Evolutionary conservation across 148 eudicot genomes (phyloP), one percentile per base, ranked within the genome.

Genomic region (Diospyros lotus): DNA sequence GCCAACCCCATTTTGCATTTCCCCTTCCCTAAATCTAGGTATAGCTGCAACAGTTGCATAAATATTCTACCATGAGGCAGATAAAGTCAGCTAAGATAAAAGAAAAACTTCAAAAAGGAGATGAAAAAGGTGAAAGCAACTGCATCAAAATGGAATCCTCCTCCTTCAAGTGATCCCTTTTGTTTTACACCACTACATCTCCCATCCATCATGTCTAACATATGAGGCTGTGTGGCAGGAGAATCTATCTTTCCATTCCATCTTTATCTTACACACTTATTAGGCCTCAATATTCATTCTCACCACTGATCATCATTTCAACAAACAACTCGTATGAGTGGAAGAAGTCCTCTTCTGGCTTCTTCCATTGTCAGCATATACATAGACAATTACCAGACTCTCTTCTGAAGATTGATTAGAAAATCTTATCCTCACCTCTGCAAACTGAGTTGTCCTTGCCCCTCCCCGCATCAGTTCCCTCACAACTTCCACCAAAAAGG

Each of bases 361-460:
- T 15, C 15, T 40, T 41, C 1, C 46, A 64, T 64, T 66, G 52
- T 56, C 18, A 53, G 0, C 66, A 44, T 45, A 69, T 76, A 51
- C 56, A 74, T 58, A 40, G 67, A 60, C 67, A 50, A 56, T 2
- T 55, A 28, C 66, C 68, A 58, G 51, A 76, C 66, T 38, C 50
- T 43, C 46, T 42, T 0, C 1, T 54, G 66, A 42, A 12, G 13
- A 4, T 67, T 4, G 54, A 59, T 14, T 76, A 69, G 60, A 73
- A 51, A 78, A 78, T 64, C 48, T 66, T 78, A 80, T 73, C 80
- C 42, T 59, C 44, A 53, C 17, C 56, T 71, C 51, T 64, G 81
- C 78, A 77, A 79, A 73, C 74, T 69, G 58, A 81, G 80, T 80
- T 65, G 69, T 84, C 84, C 85, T 80, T 74, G 78, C 77, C 66